phyloP scores from a whole-genome alignment of 2,329 filamentous ascomycete species.

The Microdochium paspali region DNA sequence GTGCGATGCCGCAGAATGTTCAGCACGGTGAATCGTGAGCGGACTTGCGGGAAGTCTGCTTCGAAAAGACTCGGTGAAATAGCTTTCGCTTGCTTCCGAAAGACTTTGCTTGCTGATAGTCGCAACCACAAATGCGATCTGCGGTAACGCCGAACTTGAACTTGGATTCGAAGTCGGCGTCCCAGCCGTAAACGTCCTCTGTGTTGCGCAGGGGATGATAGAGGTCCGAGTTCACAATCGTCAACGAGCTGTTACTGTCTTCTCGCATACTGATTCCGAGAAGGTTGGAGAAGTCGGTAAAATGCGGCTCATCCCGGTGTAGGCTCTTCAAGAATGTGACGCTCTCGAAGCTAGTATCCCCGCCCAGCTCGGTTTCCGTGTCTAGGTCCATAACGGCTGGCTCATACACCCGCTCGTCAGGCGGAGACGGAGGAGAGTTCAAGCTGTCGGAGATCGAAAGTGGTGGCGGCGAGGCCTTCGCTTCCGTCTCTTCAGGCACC shows the following conservation, averaged over 20 bases:
- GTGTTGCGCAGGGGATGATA: conserved; percentile 15
- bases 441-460: conserved; percentile 3
- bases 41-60: neutral
- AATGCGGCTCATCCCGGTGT: conserved; percentile 8
- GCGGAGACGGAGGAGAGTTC: conserved; percentile 9
- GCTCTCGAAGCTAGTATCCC: conserved; percentile 11
- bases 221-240: conserved; percentile 16
- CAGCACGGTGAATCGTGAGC: neutral
- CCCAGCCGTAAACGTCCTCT: conserved; percentile 43
- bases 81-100: neutral
- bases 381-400: conserved; percentile 10
- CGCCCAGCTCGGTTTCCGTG: conserved; percentile 14
- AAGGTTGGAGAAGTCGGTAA: conserved; percentile 29
- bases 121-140: neutral
- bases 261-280: conserved; percentile 21
- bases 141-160: neutral
- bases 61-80: neutral
- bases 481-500: conserved; percentile 13
- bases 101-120: neutral
- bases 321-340: conserved; percentile 8
- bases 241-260: conserved; percentile 16
- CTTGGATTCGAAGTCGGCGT: conserved; percentile 30
- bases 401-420: conserved; percentile 6
- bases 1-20: neutral
- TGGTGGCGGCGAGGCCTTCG: conserved; percentile 7